Evolutionary conservation across 805 yeast species (phyloP).

Genomic region (Pichia deserticola): DNA sequence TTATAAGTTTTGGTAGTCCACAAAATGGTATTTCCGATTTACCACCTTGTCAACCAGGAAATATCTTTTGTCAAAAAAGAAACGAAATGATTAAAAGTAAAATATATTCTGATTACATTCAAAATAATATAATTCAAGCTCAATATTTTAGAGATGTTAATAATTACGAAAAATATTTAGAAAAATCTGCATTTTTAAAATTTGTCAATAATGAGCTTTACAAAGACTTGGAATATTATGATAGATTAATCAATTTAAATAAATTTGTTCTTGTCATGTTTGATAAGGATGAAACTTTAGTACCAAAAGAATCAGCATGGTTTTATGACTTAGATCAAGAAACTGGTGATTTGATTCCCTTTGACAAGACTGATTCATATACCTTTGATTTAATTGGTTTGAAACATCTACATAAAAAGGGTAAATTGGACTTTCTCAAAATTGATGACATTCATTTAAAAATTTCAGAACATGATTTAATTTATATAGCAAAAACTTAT

Average conservation of each 20-base stretch:
- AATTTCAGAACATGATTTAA: conserved; percentile 46
- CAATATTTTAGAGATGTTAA: conserved; percentile 62
- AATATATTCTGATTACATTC: conserved; percentile 53
- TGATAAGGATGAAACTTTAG: conserved; percentile 54
- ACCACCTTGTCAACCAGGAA: conserved; percentile 47
- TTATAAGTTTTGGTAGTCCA: conserved; percentile 76
- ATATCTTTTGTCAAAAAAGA: conserved; percentile 43
- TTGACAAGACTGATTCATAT: conserved; percentile 44
- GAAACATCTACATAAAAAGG: conserved; percentile 35
- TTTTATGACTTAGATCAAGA: conserved; percentile 46
- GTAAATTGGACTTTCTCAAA: conserved; percentile 39
- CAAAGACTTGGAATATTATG: conserved; percentile 29
- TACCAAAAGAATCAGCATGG: conserved; percentile 68
- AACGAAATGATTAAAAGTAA: conserved; percentile 50
- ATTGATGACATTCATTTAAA: conserved; percentile 61
- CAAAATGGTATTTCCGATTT: conserved; percentile 69
- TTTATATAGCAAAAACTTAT: conserved; percentile 35
- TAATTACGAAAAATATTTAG: conserved; percentile 46
- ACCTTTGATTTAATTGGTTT: conserved; percentile 56
- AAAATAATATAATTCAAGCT: conserved; percentile 55
- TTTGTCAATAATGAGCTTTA: conserved; percentile 56
- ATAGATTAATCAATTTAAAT: conserved; percentile 38
- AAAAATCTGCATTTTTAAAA: conserved; percentile 52
- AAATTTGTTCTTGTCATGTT: conserved; percentile 56
- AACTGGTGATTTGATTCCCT: conserved; percentile 36